phyloP scores from a whole-genome alignment of 495 filamentous ascomycete species.

The Margaritispora aquatica region DNA sequence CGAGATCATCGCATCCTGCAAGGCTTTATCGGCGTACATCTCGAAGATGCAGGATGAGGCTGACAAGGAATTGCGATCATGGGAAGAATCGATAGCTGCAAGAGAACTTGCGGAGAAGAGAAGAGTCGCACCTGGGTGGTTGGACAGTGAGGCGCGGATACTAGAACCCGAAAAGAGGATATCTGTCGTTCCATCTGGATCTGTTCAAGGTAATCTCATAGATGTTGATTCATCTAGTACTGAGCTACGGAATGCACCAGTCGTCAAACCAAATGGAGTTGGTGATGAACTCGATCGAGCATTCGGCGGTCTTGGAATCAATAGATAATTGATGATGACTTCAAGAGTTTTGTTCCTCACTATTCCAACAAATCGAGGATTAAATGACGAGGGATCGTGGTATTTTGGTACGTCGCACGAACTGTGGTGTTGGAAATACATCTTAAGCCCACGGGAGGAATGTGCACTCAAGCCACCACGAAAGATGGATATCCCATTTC shows the following conservation, averaged over 20 bases:
- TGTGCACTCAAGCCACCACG: background rate
- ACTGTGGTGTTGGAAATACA: too few species aligned
- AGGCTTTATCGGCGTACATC: conserved; percentile 69
- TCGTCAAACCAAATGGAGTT: conserved; percentile 29
- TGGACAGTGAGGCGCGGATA: conserved; percentile 82
- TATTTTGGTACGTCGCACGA: too few species aligned
- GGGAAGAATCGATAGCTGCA: conserved; percentile 64
- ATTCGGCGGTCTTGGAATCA: conserved; percentile 64
- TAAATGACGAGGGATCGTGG: too few species aligned
- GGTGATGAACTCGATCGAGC: conserved; percentile 84
- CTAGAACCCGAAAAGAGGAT: conserved; percentile 61
- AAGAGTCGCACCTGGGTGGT: conserved; percentile 85
- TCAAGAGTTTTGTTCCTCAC: too few species aligned
- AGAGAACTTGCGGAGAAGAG: conserved; percentile 89
- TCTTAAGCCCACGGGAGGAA: background rate
- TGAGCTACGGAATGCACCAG: conserved; percentile 22
- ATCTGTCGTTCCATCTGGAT: conserved; percentile 12
- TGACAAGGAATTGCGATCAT: conserved; percentile 54
- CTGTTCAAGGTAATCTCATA: conserved; percentile 24
- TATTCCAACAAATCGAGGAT: too few species aligned
- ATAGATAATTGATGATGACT: conserved; percentile 17
- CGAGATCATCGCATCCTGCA: conserved; percentile 74
- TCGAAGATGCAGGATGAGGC: conserved; percentile 56
- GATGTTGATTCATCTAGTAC: conserved; percentile 41
- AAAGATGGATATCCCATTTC: background rate